phyloP scores from a whole-genome alignment of 345 rosid species.

The Salix udensis region DNA sequence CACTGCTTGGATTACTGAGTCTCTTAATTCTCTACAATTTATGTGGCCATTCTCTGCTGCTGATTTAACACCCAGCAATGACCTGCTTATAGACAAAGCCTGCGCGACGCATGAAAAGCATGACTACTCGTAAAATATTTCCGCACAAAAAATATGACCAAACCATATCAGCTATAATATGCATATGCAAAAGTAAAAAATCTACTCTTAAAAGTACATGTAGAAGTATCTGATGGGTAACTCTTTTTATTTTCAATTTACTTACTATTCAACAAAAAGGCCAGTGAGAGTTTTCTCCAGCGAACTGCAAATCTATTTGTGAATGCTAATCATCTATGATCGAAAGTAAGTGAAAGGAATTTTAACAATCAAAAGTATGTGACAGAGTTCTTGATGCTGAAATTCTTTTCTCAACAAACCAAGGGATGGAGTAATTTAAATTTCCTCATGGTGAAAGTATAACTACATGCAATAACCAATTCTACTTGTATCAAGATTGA shows the following conservation, averaged over 20 bases:
- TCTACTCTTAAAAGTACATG: not conserved
- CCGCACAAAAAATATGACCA: too few species aligned
- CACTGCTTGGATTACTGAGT: constrained; percentile 44
- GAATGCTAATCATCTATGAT: too few species aligned
- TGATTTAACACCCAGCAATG: constrained; percentile 53
- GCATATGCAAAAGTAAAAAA: not conserved
- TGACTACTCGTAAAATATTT: not conserved
- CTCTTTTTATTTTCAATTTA: not conserved
- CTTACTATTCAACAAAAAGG: not conserved
- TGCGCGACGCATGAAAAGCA: constrained; percentile 20
- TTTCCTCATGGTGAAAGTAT: not conserved
- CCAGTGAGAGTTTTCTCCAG: not conserved
- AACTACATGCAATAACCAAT: not conserved
- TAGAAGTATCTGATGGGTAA: not conserved
- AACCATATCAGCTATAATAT: not conserved
- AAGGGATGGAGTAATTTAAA: not conserved
- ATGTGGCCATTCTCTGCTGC: constrained; percentile 41
- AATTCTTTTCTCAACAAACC: not conserved
- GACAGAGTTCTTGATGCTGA: not conserved
- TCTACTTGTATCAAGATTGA: not conserved
- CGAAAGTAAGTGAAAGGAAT: not conserved
- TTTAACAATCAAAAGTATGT: not conserved
- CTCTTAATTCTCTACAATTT: constrained; percentile 42
- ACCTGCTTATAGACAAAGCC: constrained; percentile 81
- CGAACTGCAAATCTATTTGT: not conserved